Conservation (phyloP, 106 monocot species). For the Triglochin maritima region DNA sequence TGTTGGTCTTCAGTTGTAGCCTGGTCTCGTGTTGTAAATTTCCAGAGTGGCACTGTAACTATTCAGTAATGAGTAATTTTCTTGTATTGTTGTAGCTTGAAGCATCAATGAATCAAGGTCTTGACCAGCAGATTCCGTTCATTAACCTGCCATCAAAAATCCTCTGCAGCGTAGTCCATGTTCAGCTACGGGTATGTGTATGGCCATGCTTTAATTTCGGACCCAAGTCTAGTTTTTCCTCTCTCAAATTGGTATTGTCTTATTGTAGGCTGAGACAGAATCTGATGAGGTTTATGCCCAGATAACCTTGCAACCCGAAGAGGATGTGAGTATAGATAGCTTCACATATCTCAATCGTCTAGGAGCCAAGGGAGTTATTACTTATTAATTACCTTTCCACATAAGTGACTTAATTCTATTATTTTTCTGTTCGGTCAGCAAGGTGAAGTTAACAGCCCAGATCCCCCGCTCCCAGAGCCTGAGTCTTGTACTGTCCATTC, state of each 20-base stretch:
- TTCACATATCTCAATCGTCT: neutral
- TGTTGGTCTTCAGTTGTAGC: no score
- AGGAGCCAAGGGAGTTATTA: neutral
- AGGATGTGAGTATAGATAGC: constrained; percentile 34
- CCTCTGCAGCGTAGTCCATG: constrained; percentile 43
- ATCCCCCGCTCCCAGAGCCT: constrained; percentile 27
- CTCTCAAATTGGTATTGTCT: neutral
- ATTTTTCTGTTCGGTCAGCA: constrained; percentile 19
- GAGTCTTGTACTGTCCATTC: constrained; percentile 45
- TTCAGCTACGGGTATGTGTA: constrained; percentile 27
- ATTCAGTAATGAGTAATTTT: neutral
- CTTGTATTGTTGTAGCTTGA: constrained; percentile 22
- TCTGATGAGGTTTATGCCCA: constrained; percentile 85
- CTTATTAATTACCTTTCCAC: neutral
- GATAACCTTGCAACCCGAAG: constrained; percentile 56
- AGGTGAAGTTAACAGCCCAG: constrained; percentile 31
- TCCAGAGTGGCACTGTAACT: no score
- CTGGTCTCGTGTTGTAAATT: no score
- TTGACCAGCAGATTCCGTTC: constrained; percentile 28
- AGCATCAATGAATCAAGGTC: constrained; percentile 37
- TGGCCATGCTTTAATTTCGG: neutral
- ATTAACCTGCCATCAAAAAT: constrained; percentile 41
- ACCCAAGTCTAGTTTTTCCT: neutral
- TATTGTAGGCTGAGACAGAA: constrained; percentile 56
- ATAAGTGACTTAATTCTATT: neutral